phyloP scores from a whole-genome alignment of 2,329 filamentous ascomycete species.

The Eutypella sp. region DNA sequence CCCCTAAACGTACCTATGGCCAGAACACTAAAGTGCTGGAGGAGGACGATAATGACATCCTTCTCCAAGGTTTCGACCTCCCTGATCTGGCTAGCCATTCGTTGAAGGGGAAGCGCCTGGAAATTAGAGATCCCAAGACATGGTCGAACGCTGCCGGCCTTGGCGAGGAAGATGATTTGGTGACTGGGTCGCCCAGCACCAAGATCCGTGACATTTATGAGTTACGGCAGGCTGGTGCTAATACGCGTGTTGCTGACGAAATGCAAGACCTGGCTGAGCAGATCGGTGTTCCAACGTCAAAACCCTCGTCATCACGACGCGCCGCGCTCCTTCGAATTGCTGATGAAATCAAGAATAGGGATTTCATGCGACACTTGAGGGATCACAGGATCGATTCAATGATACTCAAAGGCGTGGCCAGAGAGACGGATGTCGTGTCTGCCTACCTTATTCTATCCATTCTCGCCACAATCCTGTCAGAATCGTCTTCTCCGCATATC shows the following conservation, averaged over 20 bases:
- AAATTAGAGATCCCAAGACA: constrained; percentile 23
- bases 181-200: constrained; percentile 37
- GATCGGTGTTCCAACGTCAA: constrained; percentile 46
- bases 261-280: constrained; percentile 60
- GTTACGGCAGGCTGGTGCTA: constrained; percentile 59
- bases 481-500: constrained; percentile 55
- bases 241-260: constrained; percentile 61
- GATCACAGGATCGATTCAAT: constrained; percentile 67
- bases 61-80: constrained; percentile 22
- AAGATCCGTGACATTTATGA: constrained; percentile 62
- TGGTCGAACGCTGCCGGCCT: constrained; percentile 7
- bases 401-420: constrained; percentile 57
- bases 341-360: constrained; percentile 54
- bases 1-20: constrained; percentile 26
- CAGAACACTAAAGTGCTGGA: constrained; percentile 25
- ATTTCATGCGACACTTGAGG: constrained; percentile 65
- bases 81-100: constrained; percentile 18
- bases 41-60: constrained; percentile 28
- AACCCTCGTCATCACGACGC: constrained; percentile 48
- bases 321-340: constrained; percentile 56
- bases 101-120: constrained; percentile 25
- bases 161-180: constrained; percentile 38
- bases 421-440: constrained; percentile 55
- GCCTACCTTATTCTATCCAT: constrained; percentile 61
- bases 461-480: constrained; percentile 57